Percentiles rank a stretch among this genome's conserved stretches.
phyloP scores from a whole-genome alignment of 2,329 filamentous ascomycete genomes.

The Shiraia sp. region DNA sequence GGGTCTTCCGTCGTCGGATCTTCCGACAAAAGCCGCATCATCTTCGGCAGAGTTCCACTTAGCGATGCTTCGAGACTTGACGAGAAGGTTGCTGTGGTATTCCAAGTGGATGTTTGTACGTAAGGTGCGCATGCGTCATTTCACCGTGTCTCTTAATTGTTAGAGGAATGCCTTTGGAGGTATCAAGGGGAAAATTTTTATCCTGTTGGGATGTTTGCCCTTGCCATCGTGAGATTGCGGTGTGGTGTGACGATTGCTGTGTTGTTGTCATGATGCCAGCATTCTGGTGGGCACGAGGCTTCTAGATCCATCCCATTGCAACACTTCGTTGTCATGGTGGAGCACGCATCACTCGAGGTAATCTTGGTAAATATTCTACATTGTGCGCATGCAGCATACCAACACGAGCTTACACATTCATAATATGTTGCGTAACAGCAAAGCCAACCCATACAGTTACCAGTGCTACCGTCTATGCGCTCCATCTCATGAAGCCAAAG shows the following conservation, averaged over 20 bases:
- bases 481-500: conserved; percentile 71
- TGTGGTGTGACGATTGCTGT: conserved; percentile 2
- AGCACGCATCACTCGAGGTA: too few relatives aligned
- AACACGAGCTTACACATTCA: too few relatives aligned
- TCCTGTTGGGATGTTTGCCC: conserved; percentile 5
- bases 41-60: conserved; percentile 1
- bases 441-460: neutral
- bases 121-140: conserved; percentile 11
- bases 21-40: neutral
- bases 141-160: conserved; percentile 19
- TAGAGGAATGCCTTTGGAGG: conserved; percentile 23
- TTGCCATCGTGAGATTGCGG: conserved; percentile 2
- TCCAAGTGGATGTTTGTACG: conserved; percentile 26
- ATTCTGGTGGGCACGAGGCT: neutral
- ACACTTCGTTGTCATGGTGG: too few relatives aligned
- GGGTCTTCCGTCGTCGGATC: conserved; percentile 1
- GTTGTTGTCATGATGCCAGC: neutral
- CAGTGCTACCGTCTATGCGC: conserved; percentile 36
- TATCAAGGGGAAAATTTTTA: conserved; percentile 13
- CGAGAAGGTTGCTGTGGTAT: conserved; percentile 17
- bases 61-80: conserved; percentile 2
- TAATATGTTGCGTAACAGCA: too few relatives aligned
- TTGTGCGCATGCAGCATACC: too few relatives aligned
- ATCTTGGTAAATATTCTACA: neutral
- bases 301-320: neutral